phyloP scores from a whole-genome alignment of 1,139 yeast genomes.

The Pichia sp. region DNA sequence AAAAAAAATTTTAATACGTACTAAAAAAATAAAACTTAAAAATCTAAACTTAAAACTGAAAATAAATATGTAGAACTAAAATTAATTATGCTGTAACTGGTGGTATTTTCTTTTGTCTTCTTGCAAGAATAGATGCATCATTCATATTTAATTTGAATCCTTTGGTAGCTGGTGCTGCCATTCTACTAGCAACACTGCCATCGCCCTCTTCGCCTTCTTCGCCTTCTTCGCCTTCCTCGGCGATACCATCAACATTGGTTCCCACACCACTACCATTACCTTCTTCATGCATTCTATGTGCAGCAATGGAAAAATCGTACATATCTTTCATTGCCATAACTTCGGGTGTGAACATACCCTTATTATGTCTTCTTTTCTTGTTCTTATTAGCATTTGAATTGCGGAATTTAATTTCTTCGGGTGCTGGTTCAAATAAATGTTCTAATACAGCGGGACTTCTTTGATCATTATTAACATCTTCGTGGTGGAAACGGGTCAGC shows the following conservation, averaged over 20 bases:
- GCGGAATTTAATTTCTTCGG: conserved; percentile 4
- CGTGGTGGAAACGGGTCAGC: neutral
- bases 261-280: conserved; percentile 23
- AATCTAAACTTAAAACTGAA: neutral
- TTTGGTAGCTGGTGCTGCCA: conserved; percentile 11
- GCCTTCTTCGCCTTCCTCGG: conserved; percentile 2
- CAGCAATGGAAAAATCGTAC: conserved; percentile 90
- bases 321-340: conserved; percentile 92
- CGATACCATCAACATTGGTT: neutral
- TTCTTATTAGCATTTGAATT: neutral
- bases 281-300: conserved; percentile 88
- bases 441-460: conserved; percentile 6
- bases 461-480: neutral
- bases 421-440: conserved; percentile 10
- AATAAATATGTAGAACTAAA: neutral
- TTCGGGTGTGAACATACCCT: conserved; percentile 65
- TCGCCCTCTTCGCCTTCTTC: conserved; percentile 2
- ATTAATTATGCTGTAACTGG: neutral
- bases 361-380: conserved; percentile 11
- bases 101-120: conserved; percentile 36
- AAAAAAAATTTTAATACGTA: too few relatives aligned
- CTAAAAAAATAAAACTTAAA: too few relatives aligned
- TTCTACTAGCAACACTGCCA: neutral
- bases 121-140: conserved; percentile 74
- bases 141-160: conserved; percentile 64